phyloP scores from a whole-genome alignment of 805 yeast genomes.

The Candida rishiriensis region DNA sequence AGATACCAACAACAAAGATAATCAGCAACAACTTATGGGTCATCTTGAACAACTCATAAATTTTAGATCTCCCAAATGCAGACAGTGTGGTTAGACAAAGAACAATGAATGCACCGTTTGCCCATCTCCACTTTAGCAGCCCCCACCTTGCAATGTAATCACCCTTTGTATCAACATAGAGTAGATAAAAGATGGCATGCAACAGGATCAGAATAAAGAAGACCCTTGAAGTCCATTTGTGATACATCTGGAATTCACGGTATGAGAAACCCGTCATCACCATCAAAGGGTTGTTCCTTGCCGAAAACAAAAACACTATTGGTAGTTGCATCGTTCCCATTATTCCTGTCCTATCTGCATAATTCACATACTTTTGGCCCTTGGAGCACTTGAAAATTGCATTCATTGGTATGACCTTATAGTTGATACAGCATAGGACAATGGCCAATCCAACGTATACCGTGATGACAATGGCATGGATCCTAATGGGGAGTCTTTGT shows the following conservation, averaged over 20 bases:
- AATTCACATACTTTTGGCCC: conserved; percentile 27
- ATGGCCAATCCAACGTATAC: conserved; percentile 25
- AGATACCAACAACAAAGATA: conserved; percentile 39
- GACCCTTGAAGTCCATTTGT: conserved; percentile 38
- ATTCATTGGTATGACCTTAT: conserved; percentile 25
- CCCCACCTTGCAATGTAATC: conserved; percentile 36
- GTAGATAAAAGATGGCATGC: conserved; percentile 37
- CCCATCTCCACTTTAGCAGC: conserved; percentile 39
- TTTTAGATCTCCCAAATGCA: conserved; percentile 31
- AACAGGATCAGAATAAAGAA: conserved; percentile 33
- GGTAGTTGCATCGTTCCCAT: conserved; percentile 37
- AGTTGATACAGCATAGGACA: conserved; percentile 27
- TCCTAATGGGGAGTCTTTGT: conserved; percentile 29
- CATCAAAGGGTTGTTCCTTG: conserved; percentile 31
- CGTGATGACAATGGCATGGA: conserved; percentile 28
- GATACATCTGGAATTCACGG: conserved; percentile 33
- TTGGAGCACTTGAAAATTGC: conserved; percentile 27
- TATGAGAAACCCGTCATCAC: conserved; percentile 32
- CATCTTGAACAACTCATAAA: conserved; percentile 44
- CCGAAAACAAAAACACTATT: conserved; percentile 30
- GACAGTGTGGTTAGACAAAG: conserved; percentile 25
- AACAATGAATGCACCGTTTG: conserved; percentile 33
- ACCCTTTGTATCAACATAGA: conserved; percentile 31
- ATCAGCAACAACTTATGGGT: conserved; percentile 39
- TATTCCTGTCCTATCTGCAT: conserved; percentile 46